Evolutionary conservation across 2,329 filamentous ascomycete genomes (phyloP).

Genomic region (Beauveria scarabaeidicola): DNA sequence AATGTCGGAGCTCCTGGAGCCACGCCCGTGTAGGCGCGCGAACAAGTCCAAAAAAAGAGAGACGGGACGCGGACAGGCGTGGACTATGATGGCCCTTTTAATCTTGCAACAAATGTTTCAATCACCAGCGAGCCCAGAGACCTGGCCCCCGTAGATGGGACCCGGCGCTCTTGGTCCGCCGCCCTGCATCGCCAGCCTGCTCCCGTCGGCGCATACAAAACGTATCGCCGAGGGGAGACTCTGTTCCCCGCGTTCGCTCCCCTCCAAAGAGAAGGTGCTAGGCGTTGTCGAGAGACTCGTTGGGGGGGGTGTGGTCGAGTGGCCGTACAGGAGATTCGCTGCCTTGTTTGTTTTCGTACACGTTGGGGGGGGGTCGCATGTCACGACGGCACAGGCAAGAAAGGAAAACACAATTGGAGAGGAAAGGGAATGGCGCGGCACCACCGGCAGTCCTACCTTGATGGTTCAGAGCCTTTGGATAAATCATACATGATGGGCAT

Average conservation of each 20-base stretch:
- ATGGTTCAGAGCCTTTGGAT: background rate
- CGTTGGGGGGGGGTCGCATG: background rate
- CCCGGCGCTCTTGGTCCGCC: background rate
- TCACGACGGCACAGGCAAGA: background rate
- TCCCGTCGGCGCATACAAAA: constrained; percentile 28
- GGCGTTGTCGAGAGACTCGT: constrained; percentile 10
- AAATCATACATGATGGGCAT: background rate
- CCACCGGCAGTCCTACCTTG: background rate
- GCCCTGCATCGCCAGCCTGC: constrained; percentile 25
- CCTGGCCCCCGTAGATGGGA: constrained; percentile 3
- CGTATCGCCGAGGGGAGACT: constrained; percentile 27
- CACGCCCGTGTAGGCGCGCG: constrained; percentile 35
- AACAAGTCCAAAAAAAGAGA: background rate
- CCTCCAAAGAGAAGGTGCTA: background rate
- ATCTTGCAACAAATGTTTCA: constrained; percentile 32
- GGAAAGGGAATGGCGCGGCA: background rate
- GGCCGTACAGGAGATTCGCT: constrained; percentile 12
- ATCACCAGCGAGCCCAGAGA: constrained; percentile 13
- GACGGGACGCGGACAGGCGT: constrained; percentile 28
- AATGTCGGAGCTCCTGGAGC: constrained; percentile 44
- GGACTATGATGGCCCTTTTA: constrained; percentile 47
- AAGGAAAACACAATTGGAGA: background rate
- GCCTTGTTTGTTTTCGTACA: background rate
- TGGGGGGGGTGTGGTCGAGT: background rate
- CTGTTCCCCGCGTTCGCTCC: constrained; percentile 11